Base-by-base conservation (phyloP, 2,329 filamentous ascomycete species). In the Botryotinia globosa region DNA sequence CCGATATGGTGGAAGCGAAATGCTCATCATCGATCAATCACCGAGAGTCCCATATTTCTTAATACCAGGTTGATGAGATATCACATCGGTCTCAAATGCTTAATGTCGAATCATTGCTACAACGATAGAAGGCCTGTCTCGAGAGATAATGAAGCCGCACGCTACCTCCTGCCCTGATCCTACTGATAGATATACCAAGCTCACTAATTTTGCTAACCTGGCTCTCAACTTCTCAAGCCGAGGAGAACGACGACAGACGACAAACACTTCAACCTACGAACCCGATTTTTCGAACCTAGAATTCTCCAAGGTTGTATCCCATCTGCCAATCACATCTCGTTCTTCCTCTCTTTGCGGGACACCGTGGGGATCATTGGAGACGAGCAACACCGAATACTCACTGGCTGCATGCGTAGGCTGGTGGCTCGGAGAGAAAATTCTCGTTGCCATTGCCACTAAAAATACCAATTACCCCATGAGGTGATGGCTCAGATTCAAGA, bases 361-460 rank as follows among this genome's bases (percentile, higher is more conserved):
- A 25, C 22, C 54, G 63, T 66, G 63, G 63, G 32, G 63, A 39
- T 66, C 32, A 39, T 29, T 54, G 64, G 45, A 66, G 48, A 42
- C 48, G 48, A 67, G 64, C 64, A 54, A 42, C 16, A 9, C 34
- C 64, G 48, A 56, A 67, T 29, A 54, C 25, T 56, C 25, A 54
- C 64, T 54, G 63, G 64, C 64, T 51, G 44, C 63, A 51, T 32
- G 44, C 16, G 44, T 34, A 51, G n/a, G 34, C 64, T 56, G 64
- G 32, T 51, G 64, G 32, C 64, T 67, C 34, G 16, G 64, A 54
- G 37, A 67, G 65, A 56, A 67, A 67, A 29, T 54, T 67, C 64
- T 67, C 18, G 22, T 56, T 67, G 34, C 45, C 64, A 42, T 56
- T 56, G 64, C 64, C 64, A 67, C 65, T 67, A 67, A 56, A 56